Evolutionary conservation across 2,329 filamentous ascomycete species (phyloP).

Genomic region (Penicillium sp.): DNA sequence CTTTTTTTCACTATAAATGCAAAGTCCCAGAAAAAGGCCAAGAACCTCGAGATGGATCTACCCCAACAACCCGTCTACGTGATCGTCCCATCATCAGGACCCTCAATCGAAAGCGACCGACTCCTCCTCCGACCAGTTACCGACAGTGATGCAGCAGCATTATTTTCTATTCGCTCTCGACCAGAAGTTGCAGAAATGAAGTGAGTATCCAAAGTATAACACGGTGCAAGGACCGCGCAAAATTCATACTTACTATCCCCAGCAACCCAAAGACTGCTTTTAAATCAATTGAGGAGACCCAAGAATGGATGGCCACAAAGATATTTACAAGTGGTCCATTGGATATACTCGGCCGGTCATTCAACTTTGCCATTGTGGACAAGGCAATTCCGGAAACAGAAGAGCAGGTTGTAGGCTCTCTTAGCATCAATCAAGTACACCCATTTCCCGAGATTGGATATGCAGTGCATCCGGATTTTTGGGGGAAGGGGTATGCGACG

Average conservation of each 20-base stretch:
- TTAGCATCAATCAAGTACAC: constrained; percentile 22
- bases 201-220: constrained; percentile 11
- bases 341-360: constrained; percentile 22
- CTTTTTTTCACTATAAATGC: not conserved
- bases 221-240: no score
- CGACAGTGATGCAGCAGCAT: constrained; percentile 19
- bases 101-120: constrained; percentile 20
- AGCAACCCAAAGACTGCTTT: constrained; percentile 26
- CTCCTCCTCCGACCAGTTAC: constrained; percentile 24
- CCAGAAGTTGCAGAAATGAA: constrained; percentile 28
- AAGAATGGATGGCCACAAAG: constrained; percentile 26
- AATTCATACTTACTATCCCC: not conserved
- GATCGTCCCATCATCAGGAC: constrained; percentile 9
- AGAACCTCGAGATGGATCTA: not conserved
- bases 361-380: constrained; percentile 23
- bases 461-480: constrained; percentile 23
- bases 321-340: constrained; percentile 18
- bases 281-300: constrained; percentile 23
- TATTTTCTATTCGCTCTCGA: constrained; percentile 25
- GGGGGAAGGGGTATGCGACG: constrained; percentile 31
- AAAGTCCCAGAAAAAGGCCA: not conserved
- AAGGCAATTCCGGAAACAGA: constrained; percentile 15
- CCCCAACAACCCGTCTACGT: constrained; percentile 16
- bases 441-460: constrained; percentile 29
- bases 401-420: constrained; percentile 21